These are phyloP conservation scores for Fusarium sp. DNA, from an alignment of 2,329 filamentous ascomycete genomes.

Conservation along the genomic window DNA sequence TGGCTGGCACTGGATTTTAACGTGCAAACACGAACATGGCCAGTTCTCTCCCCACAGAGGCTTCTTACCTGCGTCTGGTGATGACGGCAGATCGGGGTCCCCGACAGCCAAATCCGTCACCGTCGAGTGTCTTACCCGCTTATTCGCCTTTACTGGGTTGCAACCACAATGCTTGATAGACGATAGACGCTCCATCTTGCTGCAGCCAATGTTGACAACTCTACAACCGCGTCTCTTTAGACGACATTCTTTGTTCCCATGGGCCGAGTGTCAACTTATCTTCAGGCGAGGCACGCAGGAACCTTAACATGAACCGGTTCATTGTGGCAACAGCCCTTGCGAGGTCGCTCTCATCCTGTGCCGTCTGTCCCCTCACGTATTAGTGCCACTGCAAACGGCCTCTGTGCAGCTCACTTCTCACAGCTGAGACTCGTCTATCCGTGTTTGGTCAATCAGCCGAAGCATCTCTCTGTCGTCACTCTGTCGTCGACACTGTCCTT, in stretches of 20 bases:
- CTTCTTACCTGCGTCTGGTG: conserved; percentile 9
- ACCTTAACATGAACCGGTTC: not conserved
- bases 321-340: not conserved
- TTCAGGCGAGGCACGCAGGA: not conserved
- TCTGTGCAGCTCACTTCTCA: conserved; percentile 15
- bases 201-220: conserved; percentile 3
- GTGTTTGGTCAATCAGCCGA: conserved; percentile 40
- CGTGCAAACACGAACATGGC: conserved; percentile 4
- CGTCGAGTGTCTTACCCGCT: conserved; percentile 8
- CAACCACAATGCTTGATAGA: conserved; percentile 11
- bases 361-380: not conserved
- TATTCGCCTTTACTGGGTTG: conserved; percentile 9
- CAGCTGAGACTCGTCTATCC: conserved; percentile 27
- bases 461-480: conserved; percentile 30
- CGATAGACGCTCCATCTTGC: conserved; percentile 8
- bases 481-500: conserved; percentile 27
- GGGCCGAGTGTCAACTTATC: not conserved
- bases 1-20: not conserved
- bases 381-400: conserved; percentile 17
- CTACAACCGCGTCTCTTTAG: conserved; percentile 1
- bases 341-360: conserved; percentile 4
- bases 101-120: conserved; percentile 15
- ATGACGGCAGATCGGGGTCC: conserved; percentile 26
- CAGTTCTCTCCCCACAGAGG: not conserved
- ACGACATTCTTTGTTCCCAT: not conserved